Base-by-base conservation (phyloP, 2,329 filamentous ascomycete genomes). In the Biscogniauxia marginata region DNA sequence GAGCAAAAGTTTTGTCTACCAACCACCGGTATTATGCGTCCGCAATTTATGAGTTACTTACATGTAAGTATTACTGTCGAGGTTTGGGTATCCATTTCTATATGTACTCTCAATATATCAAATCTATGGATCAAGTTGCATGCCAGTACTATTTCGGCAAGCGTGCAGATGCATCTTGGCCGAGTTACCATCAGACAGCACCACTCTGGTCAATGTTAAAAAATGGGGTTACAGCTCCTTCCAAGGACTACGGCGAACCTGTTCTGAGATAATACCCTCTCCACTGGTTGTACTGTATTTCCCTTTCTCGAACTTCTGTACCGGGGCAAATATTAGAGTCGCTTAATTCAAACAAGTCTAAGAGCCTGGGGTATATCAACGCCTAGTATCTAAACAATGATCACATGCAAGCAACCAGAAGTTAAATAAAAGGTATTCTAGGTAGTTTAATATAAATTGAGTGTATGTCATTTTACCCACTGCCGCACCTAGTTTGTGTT, bases 121-220 rank as follows among this genome's bases (percentile, higher is more conserved):
- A 18, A 7, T 9, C 18, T 23, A 19, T 2, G 53, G 30, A 22
- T 47, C 47, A 21, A 21, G 53, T 50, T 24, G 19, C 53, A 54
- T 47, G 30, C 13, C 20, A 47, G 13, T 3, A 44, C 53, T 5
- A 24, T 54, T 54, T 46, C 23, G 48, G 53, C 43, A 54, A 21
- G 23, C 39, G 21, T 11, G 13, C 53, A 34, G 39, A 50, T 54
- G 54, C 46, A 57, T 48, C 53, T 39, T 18, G 19, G 16, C 47
- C 47, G 24, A 49, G 21, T 20, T 19, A 30, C 22, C n/a, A 24
- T 11, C 16, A 24, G n/a, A 39, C 30, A 39, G 30, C 30, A 39
- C 18, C 22, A 13, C 23, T 49, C 9, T 30, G 16, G 47, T 49
- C 47, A 39, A 39, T 39, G 6, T 16, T 39, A 39, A n/a, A 30